These are phyloP conservation scores for Neurospora crassa DNA, from an alignment of 2,329 filamentous ascomycete species.

Conservation along the genomic window DNA sequence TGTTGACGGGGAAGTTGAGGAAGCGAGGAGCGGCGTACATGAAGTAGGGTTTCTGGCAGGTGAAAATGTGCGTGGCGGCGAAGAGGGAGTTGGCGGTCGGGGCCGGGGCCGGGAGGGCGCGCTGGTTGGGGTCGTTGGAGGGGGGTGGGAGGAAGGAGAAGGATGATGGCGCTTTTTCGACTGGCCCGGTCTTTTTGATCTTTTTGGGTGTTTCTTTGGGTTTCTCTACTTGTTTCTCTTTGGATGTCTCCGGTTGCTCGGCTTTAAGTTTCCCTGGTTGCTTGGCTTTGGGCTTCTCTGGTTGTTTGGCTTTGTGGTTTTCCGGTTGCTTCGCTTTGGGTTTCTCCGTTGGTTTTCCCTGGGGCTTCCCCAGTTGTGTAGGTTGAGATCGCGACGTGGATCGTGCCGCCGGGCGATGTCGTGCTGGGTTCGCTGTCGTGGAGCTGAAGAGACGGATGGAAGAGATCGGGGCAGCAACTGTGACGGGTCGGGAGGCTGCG, in stretches of 20 bases:
- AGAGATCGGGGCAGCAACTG: background rate
- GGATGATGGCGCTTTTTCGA: slow-evolving; percentile 5
- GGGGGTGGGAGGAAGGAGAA: slow-evolving; percentile 22
- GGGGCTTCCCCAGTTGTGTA: background rate
- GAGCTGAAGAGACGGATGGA: background rate
- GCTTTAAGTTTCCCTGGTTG: background rate
- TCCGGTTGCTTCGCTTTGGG: too few relatives aligned
- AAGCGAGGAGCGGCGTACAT: slow-evolving; percentile 42
- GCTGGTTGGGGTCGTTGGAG: slow-evolving; percentile 15
- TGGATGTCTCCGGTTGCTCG: background rate
- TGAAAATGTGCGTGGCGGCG: slow-evolving; percentile 20
- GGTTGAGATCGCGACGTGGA: background rate
- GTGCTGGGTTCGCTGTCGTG: background rate
- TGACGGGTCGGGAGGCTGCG: background rate
- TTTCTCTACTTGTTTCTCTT: background rate
- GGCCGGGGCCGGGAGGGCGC: slow-evolving; percentile 11
- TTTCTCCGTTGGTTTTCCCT: background rate
- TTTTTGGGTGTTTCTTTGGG: background rate
- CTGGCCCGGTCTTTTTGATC: background rate
- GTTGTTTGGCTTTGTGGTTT: too few relatives aligned
- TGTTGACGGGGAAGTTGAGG: slow-evolving; percentile 40
- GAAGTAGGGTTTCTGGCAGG: slow-evolving; percentile 21
- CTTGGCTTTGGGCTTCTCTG: background rate
- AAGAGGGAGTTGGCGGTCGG: slow-evolving; percentile 13
- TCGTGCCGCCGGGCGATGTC: background rate